phyloP scores from a whole-genome alignment of 1,139 yeast species.

The Kodamaea derodonti region DNA sequence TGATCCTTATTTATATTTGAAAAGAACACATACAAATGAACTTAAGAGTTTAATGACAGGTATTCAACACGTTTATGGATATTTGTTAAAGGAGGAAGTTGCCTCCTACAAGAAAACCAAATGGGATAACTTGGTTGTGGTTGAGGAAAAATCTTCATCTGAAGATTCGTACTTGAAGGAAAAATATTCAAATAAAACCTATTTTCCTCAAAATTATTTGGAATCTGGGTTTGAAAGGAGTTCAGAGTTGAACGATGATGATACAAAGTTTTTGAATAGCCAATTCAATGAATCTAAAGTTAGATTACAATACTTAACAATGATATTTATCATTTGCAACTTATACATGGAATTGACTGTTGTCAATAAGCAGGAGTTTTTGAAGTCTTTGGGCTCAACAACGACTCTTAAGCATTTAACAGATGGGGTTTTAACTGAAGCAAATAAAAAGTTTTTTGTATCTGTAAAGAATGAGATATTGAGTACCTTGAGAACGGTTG shows the following conservation, averaged over 20 bases:
- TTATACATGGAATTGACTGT: conserved; percentile 29
- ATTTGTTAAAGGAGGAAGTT: conserved; percentile 30
- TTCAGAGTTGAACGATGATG: conserved; percentile 18
- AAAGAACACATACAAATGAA: conserved; percentile 19
- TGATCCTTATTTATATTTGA: conserved; percentile 35
- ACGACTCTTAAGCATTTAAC: conserved; percentile 31
- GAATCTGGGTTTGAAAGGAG: conserved; percentile 25
- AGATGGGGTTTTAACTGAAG: conserved; percentile 31
- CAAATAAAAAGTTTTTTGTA: conserved; percentile 18
- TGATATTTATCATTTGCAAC: conserved; percentile 29
- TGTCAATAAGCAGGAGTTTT: conserved; percentile 21
- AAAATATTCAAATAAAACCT: conserved; percentile 21
- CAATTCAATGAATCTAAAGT: conserved; percentile 26
- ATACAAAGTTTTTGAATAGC: conserved; percentile 23
- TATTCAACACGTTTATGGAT: conserved; percentile 23
- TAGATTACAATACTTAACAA: conserved; percentile 28
- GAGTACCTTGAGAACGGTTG: conserved; percentile 18
- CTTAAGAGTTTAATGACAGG: conserved; percentile 22
- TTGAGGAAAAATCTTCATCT: conserved; percentile 13
- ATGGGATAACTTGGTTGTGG: conserved; percentile 17
- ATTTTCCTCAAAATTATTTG: conserved; percentile 39
- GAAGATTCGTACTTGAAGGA: conserved; percentile 17
- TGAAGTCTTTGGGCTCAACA: conserved; percentile 24
- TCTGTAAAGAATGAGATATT: conserved; percentile 28
- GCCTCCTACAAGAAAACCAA: conserved; percentile 15